Evolutionary conservation across 805 yeast species (phyloP), one percentile per base, ranked within the genome.

Genomic region (Clavispora fructus): DNA sequence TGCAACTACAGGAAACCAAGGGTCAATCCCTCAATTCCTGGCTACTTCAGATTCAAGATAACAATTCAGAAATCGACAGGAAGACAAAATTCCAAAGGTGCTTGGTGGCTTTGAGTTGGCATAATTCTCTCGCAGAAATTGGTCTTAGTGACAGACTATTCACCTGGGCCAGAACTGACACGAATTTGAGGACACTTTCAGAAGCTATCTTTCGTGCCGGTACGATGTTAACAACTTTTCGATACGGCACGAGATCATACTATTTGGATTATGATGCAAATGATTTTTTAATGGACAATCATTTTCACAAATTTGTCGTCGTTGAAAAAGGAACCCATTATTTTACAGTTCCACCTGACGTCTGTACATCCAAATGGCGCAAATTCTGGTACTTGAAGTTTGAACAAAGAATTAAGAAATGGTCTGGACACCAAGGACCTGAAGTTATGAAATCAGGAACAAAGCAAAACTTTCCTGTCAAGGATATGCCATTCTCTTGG

Each of bases 361-460:
- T 56, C 9, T 10, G 46, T 1, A 47, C 39, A 6, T 31, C 16
- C 23, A 41, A 46, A 10, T 63, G 66, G 66, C 50, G 67, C 32
- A 43, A 50, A 41, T 59, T 51, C 49, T 59, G 62, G 59, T 53
- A 57, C 31, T 14, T 42, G 28, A 42, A 43, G 17, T 50, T 41
- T 26, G n/a, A 33, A 33, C 12, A 17, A 10, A 33, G 37, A 13
- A 14, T 7, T 14, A 31, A 9, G 6, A n/a, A 8, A 4, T n/a
- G 17, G 35, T 4, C 17, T 3, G 35, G 35, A 1, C 7, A 31
- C n/a, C 7, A 7, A 3, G 31, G 35, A 6, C 37, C 37, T 4
- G 16, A 33, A 17, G 13, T 9, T 5, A 33, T 33, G 37, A 33
- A 14, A 33, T 8, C 37, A 33, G 37, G 37, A 10, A 33, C 37